phyloP scores from a whole-genome alignment of 1,284 basidiomycete species.

The Leccinum fallax region DNA sequence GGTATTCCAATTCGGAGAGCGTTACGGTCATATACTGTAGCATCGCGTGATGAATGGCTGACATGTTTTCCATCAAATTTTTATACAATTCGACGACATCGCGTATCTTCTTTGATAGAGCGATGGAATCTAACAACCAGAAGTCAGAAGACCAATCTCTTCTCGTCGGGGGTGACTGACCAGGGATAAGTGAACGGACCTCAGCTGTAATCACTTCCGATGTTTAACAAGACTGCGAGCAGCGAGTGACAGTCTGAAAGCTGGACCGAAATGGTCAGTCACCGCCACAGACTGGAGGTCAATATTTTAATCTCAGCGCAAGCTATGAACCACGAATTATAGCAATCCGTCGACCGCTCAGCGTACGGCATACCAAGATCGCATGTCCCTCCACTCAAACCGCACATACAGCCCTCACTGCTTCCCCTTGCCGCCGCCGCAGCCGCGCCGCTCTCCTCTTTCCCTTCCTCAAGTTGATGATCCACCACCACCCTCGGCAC shows the following conservation, averaged over 20 bases:
- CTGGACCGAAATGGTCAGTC: no score
- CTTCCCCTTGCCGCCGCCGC: slow-evolving; percentile 41
- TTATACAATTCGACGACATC: slow-evolving; percentile 91
- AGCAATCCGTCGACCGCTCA: no score
- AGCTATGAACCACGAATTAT: no score
- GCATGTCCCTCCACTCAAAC: slow-evolving; percentile 37
- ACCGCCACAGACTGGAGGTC: no score
- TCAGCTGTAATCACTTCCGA: slow-evolving; percentile 90
- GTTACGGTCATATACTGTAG: slow-evolving; percentile 95
- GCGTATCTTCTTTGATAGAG: slow-evolving; percentile 78
- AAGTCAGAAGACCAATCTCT: not conserved
- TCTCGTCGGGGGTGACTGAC: slow-evolving; percentile 42
- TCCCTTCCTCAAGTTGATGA: slow-evolving; percentile 36
- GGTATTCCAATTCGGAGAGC: slow-evolving; percentile 83
- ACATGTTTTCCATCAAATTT: slow-evolving; percentile 84
- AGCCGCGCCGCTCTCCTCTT: no score
- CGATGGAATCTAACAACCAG: slow-evolving; percentile 78
- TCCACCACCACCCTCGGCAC: slow-evolving; percentile 62
- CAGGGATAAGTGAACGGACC: slow-evolving; percentile 90
- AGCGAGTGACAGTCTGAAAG: no score
- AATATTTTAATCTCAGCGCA: no score
- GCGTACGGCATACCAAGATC: slow-evolving; percentile 20
- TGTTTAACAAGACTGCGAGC: slow-evolving; percentile 45
- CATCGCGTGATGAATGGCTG: slow-evolving; percentile 89
- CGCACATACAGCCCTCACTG: slow-evolving; percentile 56